Conservation (phyloP, 75 land plant genomes). For the Azolla pinnata region DNA sequence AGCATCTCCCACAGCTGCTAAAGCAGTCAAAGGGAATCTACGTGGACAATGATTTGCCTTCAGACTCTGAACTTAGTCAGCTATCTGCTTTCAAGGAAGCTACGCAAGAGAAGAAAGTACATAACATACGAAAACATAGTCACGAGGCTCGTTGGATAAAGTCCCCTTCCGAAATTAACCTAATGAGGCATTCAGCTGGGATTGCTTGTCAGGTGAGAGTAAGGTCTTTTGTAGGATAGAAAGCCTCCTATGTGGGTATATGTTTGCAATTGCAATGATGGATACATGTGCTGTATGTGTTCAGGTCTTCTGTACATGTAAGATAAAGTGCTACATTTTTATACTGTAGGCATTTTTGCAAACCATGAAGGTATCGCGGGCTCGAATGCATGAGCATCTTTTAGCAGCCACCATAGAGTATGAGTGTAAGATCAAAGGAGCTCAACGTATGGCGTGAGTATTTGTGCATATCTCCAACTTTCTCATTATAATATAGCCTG, state of each 20-base stretch:
- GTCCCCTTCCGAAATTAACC: slow-evolving; percentile 63
- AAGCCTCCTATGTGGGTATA: no score
- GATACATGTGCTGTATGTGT: no score
- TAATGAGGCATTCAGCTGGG: slow-evolving; percentile 72
- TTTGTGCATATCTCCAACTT: no score
- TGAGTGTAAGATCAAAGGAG: slow-evolving; percentile 91
- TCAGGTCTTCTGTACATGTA: no score
- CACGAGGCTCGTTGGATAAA: slow-evolving; percentile 66
- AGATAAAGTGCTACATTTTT: no score
- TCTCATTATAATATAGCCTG: no score
- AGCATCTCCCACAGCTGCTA: slow-evolving; percentile 68
- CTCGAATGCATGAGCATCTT: slow-evolving; percentile 47
- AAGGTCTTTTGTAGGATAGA: no score
- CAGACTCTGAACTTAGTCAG: slow-evolving; percentile 24
- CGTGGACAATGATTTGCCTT: slow-evolving; percentile 34
- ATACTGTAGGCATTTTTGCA: slow-evolving; percentile 57
- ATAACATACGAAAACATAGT: slow-evolving; percentile 32
- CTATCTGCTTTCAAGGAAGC: slow-evolving; percentile 51
- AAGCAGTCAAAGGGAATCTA: slow-evolving; percentile 41
- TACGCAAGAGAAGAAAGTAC: slow-evolving; percentile 36
- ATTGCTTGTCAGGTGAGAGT: slow-evolving; percentile 62
- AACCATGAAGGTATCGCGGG: slow-evolving; percentile 67
- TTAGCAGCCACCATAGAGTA: slow-evolving; percentile 83
- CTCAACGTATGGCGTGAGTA: slow-evolving; percentile 96
- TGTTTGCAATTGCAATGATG: no score